Conservation (phyloP, 2,329 filamentous ascomycete species). For the Aspergillus fumigatiaffinis region DNA sequence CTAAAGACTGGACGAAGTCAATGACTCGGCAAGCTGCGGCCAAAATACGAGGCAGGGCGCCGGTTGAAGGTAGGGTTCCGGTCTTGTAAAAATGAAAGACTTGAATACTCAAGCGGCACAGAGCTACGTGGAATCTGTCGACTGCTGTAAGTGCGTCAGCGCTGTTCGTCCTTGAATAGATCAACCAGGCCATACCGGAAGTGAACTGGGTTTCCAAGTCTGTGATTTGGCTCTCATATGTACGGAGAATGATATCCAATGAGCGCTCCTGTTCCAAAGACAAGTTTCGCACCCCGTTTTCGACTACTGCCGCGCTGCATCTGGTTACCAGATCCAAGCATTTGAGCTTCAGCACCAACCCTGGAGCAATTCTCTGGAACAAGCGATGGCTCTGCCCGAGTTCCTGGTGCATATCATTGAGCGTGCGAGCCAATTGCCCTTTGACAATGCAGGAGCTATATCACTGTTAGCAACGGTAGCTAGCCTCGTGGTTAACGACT, state of each 20-base stretch:
- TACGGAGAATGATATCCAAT: conserved; percentile 34
- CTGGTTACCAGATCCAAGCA: conserved; percentile 35
- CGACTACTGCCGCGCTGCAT: conserved; percentile 33
- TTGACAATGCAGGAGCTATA: conserved; percentile 35
- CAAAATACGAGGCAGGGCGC: conserved; percentile 24
- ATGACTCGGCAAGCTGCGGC: conserved; percentile 29
- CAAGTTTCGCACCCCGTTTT: conserved; percentile 39
- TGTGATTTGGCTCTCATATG: conserved; percentile 34
- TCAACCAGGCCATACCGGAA: conserved; percentile 22
- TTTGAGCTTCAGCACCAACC: conserved; percentile 34
- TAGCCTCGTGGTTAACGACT: neutral
- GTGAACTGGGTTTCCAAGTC: conserved; percentile 32
- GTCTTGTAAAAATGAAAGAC: conserved; percentile 36
- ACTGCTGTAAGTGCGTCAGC: conserved; percentile 20
- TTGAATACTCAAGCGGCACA: conserved; percentile 33
- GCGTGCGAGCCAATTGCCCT: conserved; percentile 33
- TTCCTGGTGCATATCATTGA: conserved; percentile 36
- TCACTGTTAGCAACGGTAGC: neutral
- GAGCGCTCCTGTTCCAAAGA: conserved; percentile 35
- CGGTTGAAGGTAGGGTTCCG: conserved; percentile 23
- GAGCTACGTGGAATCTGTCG: conserved; percentile 25
- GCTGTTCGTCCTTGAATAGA: neutral
- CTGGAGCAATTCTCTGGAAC: conserved; percentile 31
- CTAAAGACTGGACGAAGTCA: conserved; percentile 23
- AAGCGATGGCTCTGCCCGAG: conserved; percentile 30